Percentiles rank a stretch among this genome's conserved stretches.
Conservation (phyloP, 2,329 filamentous ascomycete species). For the Alternaria alternata region DNA sequence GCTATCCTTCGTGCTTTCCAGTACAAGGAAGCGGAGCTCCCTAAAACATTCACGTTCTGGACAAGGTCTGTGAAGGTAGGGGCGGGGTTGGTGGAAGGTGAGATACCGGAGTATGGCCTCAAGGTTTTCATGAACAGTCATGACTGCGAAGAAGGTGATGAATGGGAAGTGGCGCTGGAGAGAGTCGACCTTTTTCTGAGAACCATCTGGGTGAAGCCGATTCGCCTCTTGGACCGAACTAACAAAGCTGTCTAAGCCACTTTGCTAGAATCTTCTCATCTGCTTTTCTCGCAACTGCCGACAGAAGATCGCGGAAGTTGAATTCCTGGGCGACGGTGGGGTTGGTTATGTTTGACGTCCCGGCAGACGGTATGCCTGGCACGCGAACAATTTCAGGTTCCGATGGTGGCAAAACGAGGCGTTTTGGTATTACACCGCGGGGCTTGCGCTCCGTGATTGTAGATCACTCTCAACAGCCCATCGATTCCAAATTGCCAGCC, state of each 20-base stretch:
- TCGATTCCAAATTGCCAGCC: slow-evolving; percentile 22
- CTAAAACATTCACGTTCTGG: slow-evolving; percentile 55
- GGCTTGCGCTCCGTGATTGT: not conserved
- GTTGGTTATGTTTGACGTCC: too few species aligned
- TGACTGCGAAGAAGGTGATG: slow-evolving; percentile 50
- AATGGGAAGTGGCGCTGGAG: slow-evolving; percentile 56
- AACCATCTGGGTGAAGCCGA: slow-evolving; percentile 43
- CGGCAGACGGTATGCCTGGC: not conserved
- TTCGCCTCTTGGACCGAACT: slow-evolving; percentile 48
- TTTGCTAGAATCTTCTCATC: not conserved
- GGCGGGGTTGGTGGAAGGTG: slow-evolving; percentile 10
- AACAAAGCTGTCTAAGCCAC: not conserved
- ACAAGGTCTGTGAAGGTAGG: not conserved
- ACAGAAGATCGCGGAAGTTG: too few species aligned
- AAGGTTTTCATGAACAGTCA: slow-evolving; percentile 19
- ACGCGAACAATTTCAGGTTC: slow-evolving; percentile 2
- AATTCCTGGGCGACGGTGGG: too few species aligned
- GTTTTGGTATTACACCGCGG: slow-evolving; percentile 28
- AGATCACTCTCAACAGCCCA: slow-evolving; percentile 9
- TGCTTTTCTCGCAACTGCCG: too few species aligned
- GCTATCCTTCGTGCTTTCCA: slow-evolving; percentile 67
- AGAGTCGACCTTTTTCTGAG: slow-evolving; percentile 48
- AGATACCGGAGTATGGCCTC: slow-evolving; percentile 30
- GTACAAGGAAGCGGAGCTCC: slow-evolving; percentile 62
- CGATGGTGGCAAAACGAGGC: slow-evolving; percentile 20